A percentile compares a stretch with the other conserved stretches of the same genome.
Evolutionary conservation across 176 grass and related monocot genomes (phyloP).

Genomic region (Tillandsia leiboldiana): DNA sequence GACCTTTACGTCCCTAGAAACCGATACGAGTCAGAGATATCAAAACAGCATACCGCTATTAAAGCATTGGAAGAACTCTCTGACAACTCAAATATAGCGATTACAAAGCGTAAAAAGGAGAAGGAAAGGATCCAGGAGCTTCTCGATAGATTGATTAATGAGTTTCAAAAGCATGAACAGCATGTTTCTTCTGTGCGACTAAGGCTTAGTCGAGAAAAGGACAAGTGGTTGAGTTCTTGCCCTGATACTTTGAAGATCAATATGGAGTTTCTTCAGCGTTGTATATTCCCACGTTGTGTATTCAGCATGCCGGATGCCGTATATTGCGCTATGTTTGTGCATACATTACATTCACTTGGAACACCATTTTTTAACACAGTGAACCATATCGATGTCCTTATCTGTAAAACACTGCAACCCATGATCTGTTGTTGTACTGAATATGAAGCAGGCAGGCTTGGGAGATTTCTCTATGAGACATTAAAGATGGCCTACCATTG

Average conservation of each 20-base stretch:
- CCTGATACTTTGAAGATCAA: constrained; percentile 88
- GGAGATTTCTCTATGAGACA: constrained; percentile 92
- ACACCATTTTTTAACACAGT: constrained; percentile 93
- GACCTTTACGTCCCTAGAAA: constrained; percentile 88
- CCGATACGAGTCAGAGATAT: constrained; percentile 86
- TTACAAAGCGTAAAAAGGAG: constrained; percentile 93
- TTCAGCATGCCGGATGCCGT: constrained; percentile 90
- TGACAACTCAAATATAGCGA: constrained; percentile 90
- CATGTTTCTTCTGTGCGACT: constrained; percentile 70
- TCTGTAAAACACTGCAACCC: constrained; percentile 90
- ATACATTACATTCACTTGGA: constrained; percentile 71
- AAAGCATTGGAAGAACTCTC: constrained; percentile 93
- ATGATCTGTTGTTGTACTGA: constrained; percentile 99
- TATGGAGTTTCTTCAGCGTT: constrained; percentile 92
- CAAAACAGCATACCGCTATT: constrained; percentile 78
- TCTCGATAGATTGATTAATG: constrained; percentile 68
- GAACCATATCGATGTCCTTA: constrained; percentile 86
- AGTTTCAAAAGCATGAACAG: constrained; percentile 77
- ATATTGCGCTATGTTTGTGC: constrained; percentile 92
- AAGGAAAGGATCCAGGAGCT: constrained; percentile 98
- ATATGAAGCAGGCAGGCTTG: constrained; percentile 88
- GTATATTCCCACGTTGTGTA: constrained; percentile 79
- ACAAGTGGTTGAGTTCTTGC: constrained; percentile 80
- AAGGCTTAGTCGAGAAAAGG: constrained; percentile 79
- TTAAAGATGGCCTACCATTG: constrained; percentile 92